Percentiles rank a stretch among this genome's conserved stretches.
These are phyloP conservation scores for Suhomyces anneliseae DNA, from an alignment of 1,139 yeast genomes.

Conservation along the genomic window DNA sequence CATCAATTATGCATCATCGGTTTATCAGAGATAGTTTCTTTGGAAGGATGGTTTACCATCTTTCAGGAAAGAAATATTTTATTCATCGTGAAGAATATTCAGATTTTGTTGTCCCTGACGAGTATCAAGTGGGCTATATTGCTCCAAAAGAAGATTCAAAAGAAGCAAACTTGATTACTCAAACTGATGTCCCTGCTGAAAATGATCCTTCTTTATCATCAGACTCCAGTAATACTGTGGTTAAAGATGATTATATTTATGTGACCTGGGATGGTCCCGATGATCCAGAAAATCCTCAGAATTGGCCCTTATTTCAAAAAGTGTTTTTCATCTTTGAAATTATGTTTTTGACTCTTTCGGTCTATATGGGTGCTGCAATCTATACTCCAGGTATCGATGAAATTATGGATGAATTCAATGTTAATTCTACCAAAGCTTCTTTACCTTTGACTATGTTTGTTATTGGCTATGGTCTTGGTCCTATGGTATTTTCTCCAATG, in stretches of 20 bases:
- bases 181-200: background rate
- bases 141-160: background rate
- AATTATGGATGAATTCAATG: conserved; percentile 27
- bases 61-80: conserved; percentile 30
- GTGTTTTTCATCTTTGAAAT: conserved; percentile 38
- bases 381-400: conserved; percentile 53
- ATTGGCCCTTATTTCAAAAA: conserved; percentile 49
- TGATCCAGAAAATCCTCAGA: conserved; percentile 58
- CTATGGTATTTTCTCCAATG: conserved; percentile 38
- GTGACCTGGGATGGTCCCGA: conserved; percentile 48
- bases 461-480: conserved; percentile 40
- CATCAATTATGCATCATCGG: background rate
- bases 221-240: background rate
- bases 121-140: conserved; percentile 18
- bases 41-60: conserved; percentile 33
- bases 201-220: background rate
- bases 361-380: conserved; percentile 61
- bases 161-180: too few species aligned
- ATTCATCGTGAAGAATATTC: conserved; percentile 30
- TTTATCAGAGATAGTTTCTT: conserved; percentile 33
- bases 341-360: conserved; percentile 47
- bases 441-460: conserved; percentile 37
- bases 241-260: conserved; percentile 11
- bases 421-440: conserved; percentile 27
- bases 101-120: conserved; percentile 34